These are phyloP conservation scores for Beauveria sp. DNA, from an alignment of 2,329 filamentous ascomycete genomes.

Conservation along the genomic window DNA sequence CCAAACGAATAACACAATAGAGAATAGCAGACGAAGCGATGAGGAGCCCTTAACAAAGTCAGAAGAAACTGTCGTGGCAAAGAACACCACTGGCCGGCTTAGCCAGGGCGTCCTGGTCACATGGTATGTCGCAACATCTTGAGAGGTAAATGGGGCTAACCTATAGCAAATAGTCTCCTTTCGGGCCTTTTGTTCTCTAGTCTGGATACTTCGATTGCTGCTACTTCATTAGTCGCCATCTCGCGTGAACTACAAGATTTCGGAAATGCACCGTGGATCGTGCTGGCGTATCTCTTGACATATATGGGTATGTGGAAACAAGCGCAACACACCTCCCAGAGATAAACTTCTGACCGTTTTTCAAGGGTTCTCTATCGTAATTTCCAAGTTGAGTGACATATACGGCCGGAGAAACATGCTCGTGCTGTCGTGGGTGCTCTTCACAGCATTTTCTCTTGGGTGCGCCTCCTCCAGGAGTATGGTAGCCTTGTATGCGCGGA, in stretches of 20 bases:
- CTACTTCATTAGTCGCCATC: constrained; percentile 50
- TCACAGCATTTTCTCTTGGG: constrained; percentile 47
- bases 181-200: constrained; percentile 49
- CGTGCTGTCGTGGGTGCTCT: constrained; percentile 44
- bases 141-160: constrained; percentile 14
- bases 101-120: constrained; percentile 12
- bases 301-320: constrained; percentile 39
- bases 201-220: constrained; percentile 50
- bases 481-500: constrained; percentile 39
- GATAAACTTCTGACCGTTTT: neutral
- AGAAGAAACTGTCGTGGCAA: neutral
- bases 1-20: neutral
- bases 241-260: constrained; percentile 45
- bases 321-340: neutral
- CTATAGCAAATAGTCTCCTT: constrained; percentile 32
- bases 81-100: neutral
- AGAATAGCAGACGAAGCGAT: neutral
- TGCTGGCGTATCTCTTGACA: constrained; percentile 48
- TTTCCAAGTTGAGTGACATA: constrained; percentile 53
- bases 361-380: constrained; percentile 47
- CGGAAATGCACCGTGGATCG: constrained; percentile 45
- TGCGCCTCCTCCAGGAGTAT: constrained; percentile 44
- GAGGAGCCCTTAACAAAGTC: neutral
- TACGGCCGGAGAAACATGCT: constrained; percentile 47
- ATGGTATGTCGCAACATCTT: constrained; percentile 12